Conservation (phyloP, 306 rosid species). For the Lathyrus oleraceus region DNA sequence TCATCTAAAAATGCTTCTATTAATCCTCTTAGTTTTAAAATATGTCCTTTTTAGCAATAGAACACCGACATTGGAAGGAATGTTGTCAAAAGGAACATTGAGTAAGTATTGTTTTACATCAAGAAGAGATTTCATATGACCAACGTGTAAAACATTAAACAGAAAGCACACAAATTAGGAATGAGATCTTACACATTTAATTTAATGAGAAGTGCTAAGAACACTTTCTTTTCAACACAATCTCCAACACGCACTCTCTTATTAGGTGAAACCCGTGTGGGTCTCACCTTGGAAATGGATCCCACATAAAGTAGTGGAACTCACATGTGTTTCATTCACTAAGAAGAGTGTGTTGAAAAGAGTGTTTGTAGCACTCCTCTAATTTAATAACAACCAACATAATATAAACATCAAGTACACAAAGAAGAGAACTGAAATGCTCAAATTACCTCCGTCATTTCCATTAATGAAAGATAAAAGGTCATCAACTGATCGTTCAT, state of each 20-base stretch:
- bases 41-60: background rate
- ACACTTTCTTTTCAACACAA: too few relatives aligned
- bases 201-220: background rate
- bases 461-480: constrained; percentile 94
- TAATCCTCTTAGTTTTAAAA: background rate
- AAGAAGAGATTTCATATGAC: constrained; percentile 2
- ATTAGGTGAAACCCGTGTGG: too few relatives aligned
- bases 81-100: background rate
- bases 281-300: too few relatives aligned
- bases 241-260: too few relatives aligned
- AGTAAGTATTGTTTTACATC: background rate
- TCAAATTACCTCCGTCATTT: constrained; percentile 68
- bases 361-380: too few relatives aligned
- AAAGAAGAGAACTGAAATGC: constrained; percentile 3
- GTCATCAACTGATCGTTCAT: constrained; percentile 96
- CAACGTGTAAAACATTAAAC: background rate
- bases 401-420: background rate
- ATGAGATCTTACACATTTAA: constrained; percentile 11
- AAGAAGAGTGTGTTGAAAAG: too few relatives aligned
- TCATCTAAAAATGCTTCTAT: background rate
- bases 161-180: constrained; percentile 14
- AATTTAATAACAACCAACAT: constrained; percentile 1
- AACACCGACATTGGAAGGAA: background rate
- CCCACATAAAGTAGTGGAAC: too few relatives aligned
- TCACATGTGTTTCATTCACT: too few relatives aligned